Conservation (phyloP, 192 early-diverging fungal genomes). For the Kickxella alabastrina region DNA sequence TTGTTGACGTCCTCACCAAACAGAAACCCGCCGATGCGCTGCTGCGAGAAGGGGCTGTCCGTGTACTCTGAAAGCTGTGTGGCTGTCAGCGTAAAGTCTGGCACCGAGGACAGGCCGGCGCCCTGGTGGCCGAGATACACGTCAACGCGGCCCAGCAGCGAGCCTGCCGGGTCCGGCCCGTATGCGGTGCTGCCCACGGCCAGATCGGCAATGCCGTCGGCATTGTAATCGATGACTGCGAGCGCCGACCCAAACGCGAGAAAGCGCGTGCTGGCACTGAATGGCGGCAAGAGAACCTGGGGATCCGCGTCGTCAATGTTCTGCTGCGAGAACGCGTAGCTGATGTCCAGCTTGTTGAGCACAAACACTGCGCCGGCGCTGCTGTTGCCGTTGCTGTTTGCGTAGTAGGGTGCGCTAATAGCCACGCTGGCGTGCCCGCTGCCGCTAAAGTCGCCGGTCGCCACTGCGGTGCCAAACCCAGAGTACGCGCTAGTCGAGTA, state of each 20-base stretch:
- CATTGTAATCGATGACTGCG: slow-evolving; percentile 76
- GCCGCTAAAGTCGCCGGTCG: slow-evolving; percentile 68
- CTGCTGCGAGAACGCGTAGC: slow-evolving; percentile 22
- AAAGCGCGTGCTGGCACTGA: slow-evolving; percentile 5
- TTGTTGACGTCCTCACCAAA: slow-evolving; percentile 60
- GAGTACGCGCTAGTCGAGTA: slow-evolving; percentile 54
- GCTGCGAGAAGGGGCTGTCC: slow-evolving; percentile 14
- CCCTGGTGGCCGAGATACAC: slow-evolving; percentile 62
- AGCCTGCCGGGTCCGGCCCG: slow-evolving; percentile 32
- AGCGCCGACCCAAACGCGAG: slow-evolving; percentile 72
- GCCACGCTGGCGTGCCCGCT: slow-evolving; percentile 58
- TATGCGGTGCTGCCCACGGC: slow-evolving; percentile 62
- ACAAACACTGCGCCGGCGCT: slow-evolving; percentile 60
- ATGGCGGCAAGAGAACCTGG: slow-evolving; percentile 14
- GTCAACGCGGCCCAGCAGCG: slow-evolving; percentile 57
- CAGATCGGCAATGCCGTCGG: slow-evolving; percentile 84
- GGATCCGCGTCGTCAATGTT: slow-evolving; percentile 51
- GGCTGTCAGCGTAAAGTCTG: slow-evolving; percentile 50
- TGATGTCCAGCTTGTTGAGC: slow-evolving; percentile 6
- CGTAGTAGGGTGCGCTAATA: slow-evolving; percentile 62
- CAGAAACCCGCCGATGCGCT: slow-evolving; percentile 43
- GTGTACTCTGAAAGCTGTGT: slow-evolving; percentile 20
- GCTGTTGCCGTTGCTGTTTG: neutral
- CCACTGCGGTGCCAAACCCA: slow-evolving; percentile 62
- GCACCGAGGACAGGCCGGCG: slow-evolving; percentile 45